Base-by-base conservation (phyloP, 1,139 yeast genomes). In the Debaryomyces sp. region DNA sequence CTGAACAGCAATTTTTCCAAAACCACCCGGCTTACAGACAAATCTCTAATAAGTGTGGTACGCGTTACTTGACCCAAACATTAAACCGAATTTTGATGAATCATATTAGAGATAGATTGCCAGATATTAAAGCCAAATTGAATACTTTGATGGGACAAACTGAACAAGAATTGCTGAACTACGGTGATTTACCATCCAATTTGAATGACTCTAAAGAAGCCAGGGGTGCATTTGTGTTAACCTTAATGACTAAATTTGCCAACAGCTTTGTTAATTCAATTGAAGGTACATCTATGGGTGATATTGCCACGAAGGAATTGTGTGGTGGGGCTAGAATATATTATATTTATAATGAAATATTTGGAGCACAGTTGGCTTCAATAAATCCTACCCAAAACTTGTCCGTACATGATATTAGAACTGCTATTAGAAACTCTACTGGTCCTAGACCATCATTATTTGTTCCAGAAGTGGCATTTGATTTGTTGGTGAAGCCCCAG, bases 301-400 rank as follows among this genome's bases (percentile, higher is more conserved):
- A 90, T 52, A 79, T 90, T 41, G 85, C 94, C 47, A 89, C 96
- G 33, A 94, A 91, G 64, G 99, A 95, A 66, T 80, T 95, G 49
- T 91, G 97, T 64, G 99, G 99, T 47, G 99, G 99, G 56, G 99
- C 99, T 7, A 78, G 98, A 62, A 89, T 95, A 48, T 95, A 94
- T 66, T 89, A 88, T 66, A 90, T 95, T 53, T 95, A 89, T 70
- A 89, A 92, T 64, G 96, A 90, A 59, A 90, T 94, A 5, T 89
- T 87, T 68, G 97, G 97, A 4, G 79, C 84, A 38, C 85, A 90
- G 24, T 77, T 95, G 60, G 79, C 84, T 2, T 71, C 84, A 18
- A 89, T 94, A 51, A 89, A 91, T 63, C 99, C 99, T 15, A 85
- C 95, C 9, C 82, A 87, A 27, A 89, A 89, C 60, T 77, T 94